Evolutionary conservation across 352 stramenopile species (phyloP), one percentile per base, ranked within the genome.

Genomic region (Phytophthora rubi): DNA sequence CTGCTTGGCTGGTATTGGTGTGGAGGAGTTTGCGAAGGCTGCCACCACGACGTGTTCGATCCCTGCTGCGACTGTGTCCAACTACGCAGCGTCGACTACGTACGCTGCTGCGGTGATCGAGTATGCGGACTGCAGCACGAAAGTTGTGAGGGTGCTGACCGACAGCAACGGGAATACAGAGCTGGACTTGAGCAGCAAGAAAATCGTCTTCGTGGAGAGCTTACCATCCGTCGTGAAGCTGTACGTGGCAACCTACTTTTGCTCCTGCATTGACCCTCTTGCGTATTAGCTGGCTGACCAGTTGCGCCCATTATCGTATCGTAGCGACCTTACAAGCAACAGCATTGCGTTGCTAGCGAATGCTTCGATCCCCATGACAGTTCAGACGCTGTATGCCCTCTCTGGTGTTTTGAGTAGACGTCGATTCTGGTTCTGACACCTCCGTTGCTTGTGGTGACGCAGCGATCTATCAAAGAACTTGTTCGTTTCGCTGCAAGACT

Each of bases 391-490:
- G 78, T 83, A 76, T 8, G 78, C 66, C 12, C 28, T 4, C 15
- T 3, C 4, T 30, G n/a, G 7, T 23, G 42, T 39, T 2, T 47
- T 16, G 39, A 2, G 9, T 45, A 10, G 10, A 16, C 5, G 18
- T 47, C 39, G n/a, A 18, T 47, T 18, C 4, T 1, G 12, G 13
- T 16, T 5, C 10, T 48, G n/a, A 16, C 23, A 3, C 58, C 28
- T 49, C 9, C 9, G 30, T 52, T 42, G 10, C 33, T 37, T 5
- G 15, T 32, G 18, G 18, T 21, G 18, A 21, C 18, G 18, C 18
- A 86, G 79, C 33, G 74, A 83, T 49, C 26, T 82, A 28, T 83
- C 79, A 16, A 65, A 58, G 6, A 86, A 86, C 21, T 58, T 51
- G 8, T 77, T 86, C 51, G 49, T 62, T 15, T 75, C 73, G 2